Base-by-base conservation (phyloP, 192 early-diverging fungal species). In the Backusella liffmaniae region DNA sequence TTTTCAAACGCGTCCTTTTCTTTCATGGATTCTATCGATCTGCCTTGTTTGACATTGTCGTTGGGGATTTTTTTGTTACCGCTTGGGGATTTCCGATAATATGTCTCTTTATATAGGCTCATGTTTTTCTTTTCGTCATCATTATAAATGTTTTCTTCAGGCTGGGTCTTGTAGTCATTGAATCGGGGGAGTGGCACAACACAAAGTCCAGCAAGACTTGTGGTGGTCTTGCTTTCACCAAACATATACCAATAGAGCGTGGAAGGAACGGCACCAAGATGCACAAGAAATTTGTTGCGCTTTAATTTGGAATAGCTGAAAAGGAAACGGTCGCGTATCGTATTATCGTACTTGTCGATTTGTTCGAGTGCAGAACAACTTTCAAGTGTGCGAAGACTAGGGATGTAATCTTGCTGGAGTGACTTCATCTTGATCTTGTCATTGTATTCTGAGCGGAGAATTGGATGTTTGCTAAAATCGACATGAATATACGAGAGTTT, bases 141-240 rank as follows among this genome's bases (percentile, higher is more conserved):
- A 7, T 29, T 29, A 5, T 29, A 62, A 15, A 35, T 18, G 13
- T 12, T 56, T 12, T 59, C 59, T 59, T 62, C n/a, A 13, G 53
- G 51, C 26, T 26, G 36, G 21, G 23, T 34, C 23, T 34, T 67
- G 12, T 74, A 74, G 5, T 65, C 29, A 4, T 37, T 74, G 26
- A 66, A 74, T 32, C 41, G 35, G 0, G 73, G 73, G 4, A 74
- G 62, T n/a, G 73, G 73, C 1, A 74, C 42, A 1, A 74, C 42
- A 35, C 73, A 74, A 1, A 74, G 35, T 13, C 23, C 29, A 0
- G 70, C 70, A 3, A 72, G 13, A 7, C 29, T 23, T 4, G 44
- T 39, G 5, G 39, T 51, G 26, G 29, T 26, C 23, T 46, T 44
- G 15, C 66, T 36, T 18, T 67, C 56, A 0, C 56, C 56, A 62